Conservation (phyloP, 768 basidiomycete species). For the Daedaleopsis sinensis region DNA sequence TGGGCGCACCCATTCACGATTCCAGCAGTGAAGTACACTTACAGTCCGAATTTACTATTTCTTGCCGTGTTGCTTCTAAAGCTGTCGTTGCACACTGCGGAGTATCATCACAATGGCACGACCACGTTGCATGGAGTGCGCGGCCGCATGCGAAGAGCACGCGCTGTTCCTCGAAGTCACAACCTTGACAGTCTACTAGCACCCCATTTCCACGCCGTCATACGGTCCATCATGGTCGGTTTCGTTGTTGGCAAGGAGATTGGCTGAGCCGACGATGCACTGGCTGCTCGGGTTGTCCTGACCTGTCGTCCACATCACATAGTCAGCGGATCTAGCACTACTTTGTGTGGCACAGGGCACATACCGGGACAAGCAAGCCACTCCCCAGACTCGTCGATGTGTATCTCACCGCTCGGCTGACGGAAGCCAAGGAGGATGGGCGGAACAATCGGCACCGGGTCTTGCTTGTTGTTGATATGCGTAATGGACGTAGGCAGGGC, state of each 20-base stretch:
- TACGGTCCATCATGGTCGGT: slow-evolving; percentile 54
- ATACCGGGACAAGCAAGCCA: slow-evolving; percentile 56
- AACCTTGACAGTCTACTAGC: not conserved
- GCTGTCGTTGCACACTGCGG: too few species aligned
- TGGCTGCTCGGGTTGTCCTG: slow-evolving; percentile 58
- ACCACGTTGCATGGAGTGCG: too few species aligned
- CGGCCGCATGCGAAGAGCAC: not conserved
- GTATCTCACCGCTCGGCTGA: slow-evolving; percentile 45
- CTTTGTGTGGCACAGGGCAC: not conserved
- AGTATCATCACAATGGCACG: too few species aligned
- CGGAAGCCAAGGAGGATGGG: slow-evolving; percentile 45
- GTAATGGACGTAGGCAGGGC: slow-evolving; percentile 43
- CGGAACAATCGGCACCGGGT: slow-evolving; percentile 39
- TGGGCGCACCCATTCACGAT: too few species aligned
- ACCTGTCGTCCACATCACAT: slow-evolving; percentile 36
- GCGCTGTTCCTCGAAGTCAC: not conserved
- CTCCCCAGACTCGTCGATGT: slow-evolving; percentile 41
- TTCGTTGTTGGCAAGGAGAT: slow-evolving; percentile 46
- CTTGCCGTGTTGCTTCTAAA: too few species aligned
- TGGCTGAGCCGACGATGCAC: slow-evolving; percentile 57
- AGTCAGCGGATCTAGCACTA: not conserved
- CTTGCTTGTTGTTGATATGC: slow-evolving; percentile 57
- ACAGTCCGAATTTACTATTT: too few species aligned
- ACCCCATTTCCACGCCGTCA: slow-evolving; percentile 36
- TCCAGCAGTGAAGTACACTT: too few species aligned